Percentiles rank a stretch among this genome's conserved stretches.
phyloP scores from a whole-genome alignment of 768 basidiomycete genomes.

The Steccherinum ochraceum region DNA sequence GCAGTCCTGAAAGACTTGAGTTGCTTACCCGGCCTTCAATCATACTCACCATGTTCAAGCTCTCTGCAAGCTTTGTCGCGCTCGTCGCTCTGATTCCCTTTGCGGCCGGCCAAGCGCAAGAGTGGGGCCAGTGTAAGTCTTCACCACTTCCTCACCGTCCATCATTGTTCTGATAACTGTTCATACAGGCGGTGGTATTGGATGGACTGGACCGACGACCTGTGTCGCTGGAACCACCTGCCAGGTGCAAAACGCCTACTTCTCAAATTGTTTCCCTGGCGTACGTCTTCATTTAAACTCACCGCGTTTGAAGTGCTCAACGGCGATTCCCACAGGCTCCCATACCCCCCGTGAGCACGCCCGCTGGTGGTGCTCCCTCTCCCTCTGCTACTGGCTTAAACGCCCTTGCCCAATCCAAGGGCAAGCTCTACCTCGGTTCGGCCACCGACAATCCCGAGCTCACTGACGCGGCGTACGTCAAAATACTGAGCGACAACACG shows the following conservation, averaged over 20 bases:
- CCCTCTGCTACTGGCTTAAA: no score
- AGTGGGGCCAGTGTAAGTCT: slow-evolving; percentile 12
- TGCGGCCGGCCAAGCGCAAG: slow-evolving; percentile 8
- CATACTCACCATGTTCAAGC: slow-evolving; percentile 13
- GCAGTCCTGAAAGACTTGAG: not conserved
- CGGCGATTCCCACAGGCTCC: not conserved
- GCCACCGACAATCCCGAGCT: slow-evolving; percentile 45
- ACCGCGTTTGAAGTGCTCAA: not conserved
- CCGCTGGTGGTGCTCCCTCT: no score
- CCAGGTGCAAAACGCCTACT: slow-evolving; percentile 6
- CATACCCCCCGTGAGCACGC: no score
- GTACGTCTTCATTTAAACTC: slow-evolving; percentile 1
- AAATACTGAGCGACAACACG: slow-evolving; percentile 29
- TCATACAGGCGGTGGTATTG: not conserved
- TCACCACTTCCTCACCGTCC: not conserved
- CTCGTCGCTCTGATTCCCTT: slow-evolving; percentile 6
- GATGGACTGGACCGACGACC: slow-evolving; percentile 12
- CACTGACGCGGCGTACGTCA: slow-evolving; percentile 34
- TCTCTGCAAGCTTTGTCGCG: slow-evolving; percentile 7
- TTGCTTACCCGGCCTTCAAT: not conserved
- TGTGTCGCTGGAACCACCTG: slow-evolving; percentile 9
- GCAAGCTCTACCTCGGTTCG: slow-evolving; percentile 43
- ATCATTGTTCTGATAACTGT: not conserved
- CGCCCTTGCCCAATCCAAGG: slow-evolving; percentile 31
- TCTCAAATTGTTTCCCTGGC: slow-evolving; percentile 10